These are phyloP conservation scores for Chlorophyllum brunneum DNA, from an alignment of 768 basidiomycete species.

Conservation along the genomic window DNA sequence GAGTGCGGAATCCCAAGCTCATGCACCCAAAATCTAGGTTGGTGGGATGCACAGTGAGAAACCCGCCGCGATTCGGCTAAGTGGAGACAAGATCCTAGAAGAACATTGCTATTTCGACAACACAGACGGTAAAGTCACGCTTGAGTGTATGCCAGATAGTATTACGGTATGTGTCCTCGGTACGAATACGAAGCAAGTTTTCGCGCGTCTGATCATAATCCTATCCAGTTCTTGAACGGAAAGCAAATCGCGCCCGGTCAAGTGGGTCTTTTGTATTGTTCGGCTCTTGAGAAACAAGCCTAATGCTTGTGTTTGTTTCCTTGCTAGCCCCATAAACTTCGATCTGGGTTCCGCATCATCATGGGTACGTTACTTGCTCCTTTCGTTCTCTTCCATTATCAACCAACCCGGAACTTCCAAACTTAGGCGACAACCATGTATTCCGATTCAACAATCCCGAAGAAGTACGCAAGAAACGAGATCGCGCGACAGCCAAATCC, in stretches of 20 bases:
- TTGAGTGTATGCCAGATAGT: constrained; percentile 76
- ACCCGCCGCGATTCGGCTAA: constrained; percentile 84
- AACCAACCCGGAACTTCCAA: background rate
- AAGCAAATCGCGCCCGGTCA: constrained; percentile 77
- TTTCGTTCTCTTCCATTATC: constrained; percentile 14
- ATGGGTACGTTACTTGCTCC: constrained; percentile 66
- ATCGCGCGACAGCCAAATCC: constrained; percentile 73
- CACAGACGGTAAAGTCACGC: constrained; percentile 74
- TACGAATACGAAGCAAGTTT: constrained; percentile 1
- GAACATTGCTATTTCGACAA: constrained; percentile 95
- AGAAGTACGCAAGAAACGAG: constrained; percentile 87
- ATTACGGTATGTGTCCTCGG: constrained; percentile 58
- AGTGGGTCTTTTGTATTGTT: constrained; percentile 38
- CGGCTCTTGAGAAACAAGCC: background rate
- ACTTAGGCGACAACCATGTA: constrained; percentile 87
- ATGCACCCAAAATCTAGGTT: constrained; percentile 42
- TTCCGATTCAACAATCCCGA: constrained; percentile 97
- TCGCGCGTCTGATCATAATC: background rate
- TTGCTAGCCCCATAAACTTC: constrained; percentile 70
- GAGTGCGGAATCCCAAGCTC: background rate
- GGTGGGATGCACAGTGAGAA: constrained; percentile 84
- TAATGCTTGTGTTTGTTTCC: background rate
- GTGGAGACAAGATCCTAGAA: constrained; percentile 86
- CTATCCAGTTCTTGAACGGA: constrained; percentile 85
- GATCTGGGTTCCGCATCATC: constrained; percentile 95